Conservation (phyloP, 164 flowering plant species). For the Vitis vinifera region DNA sequence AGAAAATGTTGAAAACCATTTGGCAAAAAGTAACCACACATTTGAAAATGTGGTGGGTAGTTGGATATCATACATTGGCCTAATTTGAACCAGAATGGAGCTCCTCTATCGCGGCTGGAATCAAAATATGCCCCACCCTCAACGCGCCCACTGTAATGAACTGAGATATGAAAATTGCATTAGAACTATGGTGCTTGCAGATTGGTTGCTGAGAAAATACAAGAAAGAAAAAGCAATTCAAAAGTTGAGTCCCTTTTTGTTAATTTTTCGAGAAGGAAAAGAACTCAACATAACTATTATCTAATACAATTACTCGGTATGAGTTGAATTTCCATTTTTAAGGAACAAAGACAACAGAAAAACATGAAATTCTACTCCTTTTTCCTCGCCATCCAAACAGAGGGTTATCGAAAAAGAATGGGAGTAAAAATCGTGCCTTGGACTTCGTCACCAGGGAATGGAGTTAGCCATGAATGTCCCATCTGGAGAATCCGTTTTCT, state of each 20-base stretch:
- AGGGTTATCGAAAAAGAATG: not conserved
- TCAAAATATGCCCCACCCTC: conserved; percentile 41
- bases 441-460: conserved; percentile 61
- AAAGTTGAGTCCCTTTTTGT: not conserved
- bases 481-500: conserved; percentile 34
- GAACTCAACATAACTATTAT: too few relatives aligned
- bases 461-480: conserved; percentile 58
- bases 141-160: conserved; percentile 46
- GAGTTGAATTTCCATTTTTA: too few relatives aligned
- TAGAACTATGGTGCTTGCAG: not conserved
- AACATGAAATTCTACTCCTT: too few relatives aligned
- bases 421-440: conserved; percentile 40
- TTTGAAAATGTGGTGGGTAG: too few relatives aligned
- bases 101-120: conserved; percentile 39
- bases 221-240: not conserved
- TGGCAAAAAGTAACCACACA: not conserved
- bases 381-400: not conserved
- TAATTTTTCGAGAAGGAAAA: too few relatives aligned
- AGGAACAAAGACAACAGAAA: too few relatives aligned
- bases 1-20: conserved; percentile 7
- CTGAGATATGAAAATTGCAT: conserved; percentile 25
- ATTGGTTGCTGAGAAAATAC: not conserved
- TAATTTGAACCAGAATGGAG: conserved; percentile 55
- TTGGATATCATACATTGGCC: conserved; percentile 38
- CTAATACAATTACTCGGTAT: too few relatives aligned